Base-by-base conservation (phyloP, 2,329 filamentous ascomycete species). In the Aspergillus sp. region DNA sequence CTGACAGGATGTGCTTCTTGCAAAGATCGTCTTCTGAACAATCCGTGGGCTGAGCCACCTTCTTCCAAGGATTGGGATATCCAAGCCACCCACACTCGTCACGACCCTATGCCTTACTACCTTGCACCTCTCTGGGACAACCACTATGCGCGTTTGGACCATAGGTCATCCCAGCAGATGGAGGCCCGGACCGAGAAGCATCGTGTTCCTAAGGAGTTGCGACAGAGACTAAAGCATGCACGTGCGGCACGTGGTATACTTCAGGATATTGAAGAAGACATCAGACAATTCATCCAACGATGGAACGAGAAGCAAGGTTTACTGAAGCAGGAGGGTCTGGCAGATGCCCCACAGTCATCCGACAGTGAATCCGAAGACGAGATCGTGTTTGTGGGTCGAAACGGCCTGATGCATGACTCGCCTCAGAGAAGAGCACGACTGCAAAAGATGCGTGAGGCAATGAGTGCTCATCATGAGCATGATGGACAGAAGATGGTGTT, bases 111-210 rank as follows among this genome's bases (percentile, higher is more conserved):
- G 15, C 95, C 93, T 0, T 98, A 98, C 80, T 92, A 94, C 71
- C 83, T 97, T 58, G 94, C 94, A 2, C 86, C 90, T 15, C 85
- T 92, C 64, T 96, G 92, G 92, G 92, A 96, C 69, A 82, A 84
- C 17, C 78, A 82, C 64, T 77, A 80, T 65, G 73, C 80, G 27
- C 73, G 75, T 50, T 68, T 75, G 67, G 75, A 80, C 70, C 66
- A 74, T 21, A 76, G 67, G 19, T 67, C 69, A 23, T 63, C 75
- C 27, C 68, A 69, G 50, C 77, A 75, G 58, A 76, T 80, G 51
- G 75, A 70, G 5, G 67, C 68, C 27, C 68, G 67, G 11, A 61
- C 66, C 30, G 65, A 71, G 54, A 74, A 73, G 58, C 70, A 74
- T 59, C 80, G 81, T 49, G 88, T 98, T 13, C 90, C 92, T 11